Evolutionary conservation across 2,329 filamentous ascomycete genomes (phyloP), one percentile per base, ranked within the genome.

Genomic region (Fusarium concolor): DNA sequence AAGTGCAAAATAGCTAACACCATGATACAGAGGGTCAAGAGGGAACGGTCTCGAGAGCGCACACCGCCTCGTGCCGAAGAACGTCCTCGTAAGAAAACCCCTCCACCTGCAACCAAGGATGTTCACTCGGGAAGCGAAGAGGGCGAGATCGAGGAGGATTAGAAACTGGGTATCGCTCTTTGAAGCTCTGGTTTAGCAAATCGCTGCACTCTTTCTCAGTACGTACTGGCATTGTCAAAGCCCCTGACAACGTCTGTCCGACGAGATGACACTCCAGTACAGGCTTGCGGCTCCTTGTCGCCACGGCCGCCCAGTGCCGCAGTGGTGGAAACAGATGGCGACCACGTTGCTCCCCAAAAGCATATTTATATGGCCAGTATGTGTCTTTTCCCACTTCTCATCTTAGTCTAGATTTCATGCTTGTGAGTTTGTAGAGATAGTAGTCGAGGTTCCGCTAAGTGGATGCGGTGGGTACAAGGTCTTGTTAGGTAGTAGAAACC

Each of bases 141-240:
- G 80, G 96, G 96, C 52, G 96, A 99, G 82, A 98, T 99, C 73
- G 96, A 97, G 80, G 94, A 98, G 83, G 87, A 89, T 71, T 88
- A 82, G 76, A 33, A 42, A 55, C 26, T 52, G 43, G 42, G 33
- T 57, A 47, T 42, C 52, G 31, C 18, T 41, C 45, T 51, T 54
- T 50, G 54, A 63, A 39, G 29, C 39, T 43, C 44, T 56, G 50
- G 45, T 52, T 50, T 44, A 43, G 31, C 44, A 59, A 46, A 47
- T 58, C 53, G 54, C 46, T 64, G 43, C 64, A 44, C 56, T 53
- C 59, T 65, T 67, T 64, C 56, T 64, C 61, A 74, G 68, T 75
- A 74, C 61, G 73, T 75, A 74, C 68, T 56, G 70, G 71, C 70
- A 74, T 67, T 61, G 64, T 67, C 68, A 67, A 71, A 64, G 47